These are phyloP conservation scores for Yamadazyma sp. DNA, from an alignment of 1,139 yeast genomes.

Conservation along the genomic window DNA sequence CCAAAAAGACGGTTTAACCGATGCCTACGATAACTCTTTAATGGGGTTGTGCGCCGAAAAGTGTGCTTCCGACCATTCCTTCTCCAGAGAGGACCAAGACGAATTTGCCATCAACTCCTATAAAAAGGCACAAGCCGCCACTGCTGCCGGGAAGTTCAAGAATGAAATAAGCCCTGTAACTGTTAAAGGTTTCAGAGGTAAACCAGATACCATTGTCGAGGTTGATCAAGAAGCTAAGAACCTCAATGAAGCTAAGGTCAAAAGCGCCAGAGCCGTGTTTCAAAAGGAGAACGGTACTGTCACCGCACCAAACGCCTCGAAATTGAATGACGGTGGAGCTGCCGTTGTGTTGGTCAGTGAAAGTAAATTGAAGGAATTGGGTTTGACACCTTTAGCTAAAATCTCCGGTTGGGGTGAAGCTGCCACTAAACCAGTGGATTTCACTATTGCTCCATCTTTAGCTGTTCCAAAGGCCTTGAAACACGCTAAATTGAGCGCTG, in stretches of 20 bases:
- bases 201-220: conserved; percentile 73
- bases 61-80: conserved; percentile 73
- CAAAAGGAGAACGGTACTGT: conserved; percentile 90
- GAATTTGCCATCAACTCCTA: conserved; percentile 67
- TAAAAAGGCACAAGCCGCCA: conserved; percentile 79
- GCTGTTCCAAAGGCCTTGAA: conserved; percentile 95
- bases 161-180: conserved; percentile 83
- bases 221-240: conserved; percentile 75
- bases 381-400: conserved; percentile 83
- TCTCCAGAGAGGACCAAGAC: conserved; percentile 73
- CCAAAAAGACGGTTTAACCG: conserved; percentile 87
- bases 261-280: conserved; percentile 88
- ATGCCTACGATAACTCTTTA: conserved; percentile 80
- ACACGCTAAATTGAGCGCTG: conserved; percentile 64
- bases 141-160: conserved; percentile 74
- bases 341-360: conserved; percentile 87
- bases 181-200: conserved; percentile 88
- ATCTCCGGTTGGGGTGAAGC: conserved; percentile 98
- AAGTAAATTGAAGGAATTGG: conserved; percentile 76
- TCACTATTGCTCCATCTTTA: conserved; percentile 91
- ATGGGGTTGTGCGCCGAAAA: conserved; percentile 98
- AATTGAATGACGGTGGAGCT: conserved; percentile 96
- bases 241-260: conserved; percentile 73
- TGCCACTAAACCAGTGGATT: conserved; percentile 89
- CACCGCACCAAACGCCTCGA: conserved; percentile 95